phyloP scores from a whole-genome alignment of 345 rosid species.

The Acer yangbiense region DNA sequence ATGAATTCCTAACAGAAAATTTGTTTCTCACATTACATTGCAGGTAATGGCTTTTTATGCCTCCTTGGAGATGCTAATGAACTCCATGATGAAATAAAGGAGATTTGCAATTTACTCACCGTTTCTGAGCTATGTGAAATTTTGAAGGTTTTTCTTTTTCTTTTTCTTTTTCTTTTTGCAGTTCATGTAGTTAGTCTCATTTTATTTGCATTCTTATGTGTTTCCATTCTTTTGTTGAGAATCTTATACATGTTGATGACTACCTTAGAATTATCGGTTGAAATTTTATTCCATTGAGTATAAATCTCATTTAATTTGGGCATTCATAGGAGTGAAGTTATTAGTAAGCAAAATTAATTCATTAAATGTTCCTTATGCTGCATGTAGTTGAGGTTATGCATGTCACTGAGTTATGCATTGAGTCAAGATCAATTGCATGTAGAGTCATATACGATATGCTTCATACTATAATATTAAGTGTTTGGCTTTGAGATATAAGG shows the following conservation, averaged over 20 bases:
- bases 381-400: not conserved
- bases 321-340: not conserved
- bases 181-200: not conserved
- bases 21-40: constrained; percentile 25
- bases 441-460: not conserved
- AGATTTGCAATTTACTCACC: constrained; percentile 55
- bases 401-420: not conserved
- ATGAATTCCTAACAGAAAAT: constrained; percentile 5
- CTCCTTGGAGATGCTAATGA: constrained; percentile 42
- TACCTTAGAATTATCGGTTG: not conserved
- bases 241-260: not conserved
- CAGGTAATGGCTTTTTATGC: constrained; percentile 61
- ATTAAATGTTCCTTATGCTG: not conserved
- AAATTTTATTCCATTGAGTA: not conserved
- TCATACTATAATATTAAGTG: not conserved
- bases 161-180: not conserved
- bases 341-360: not conserved
- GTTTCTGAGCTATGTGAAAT: constrained; percentile 76
- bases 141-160: constrained; percentile 52
- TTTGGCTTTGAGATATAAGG: not conserved
- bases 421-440: not conserved
- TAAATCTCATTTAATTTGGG: not conserved
- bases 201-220: not conserved
- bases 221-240: constrained; percentile 5
- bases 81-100: constrained; percentile 45